Percentiles rank a stretch among this genome's conserved stretches.
Conservation (phyloP, 257 asterid genomes). For the Solanum sitiens region DNA sequence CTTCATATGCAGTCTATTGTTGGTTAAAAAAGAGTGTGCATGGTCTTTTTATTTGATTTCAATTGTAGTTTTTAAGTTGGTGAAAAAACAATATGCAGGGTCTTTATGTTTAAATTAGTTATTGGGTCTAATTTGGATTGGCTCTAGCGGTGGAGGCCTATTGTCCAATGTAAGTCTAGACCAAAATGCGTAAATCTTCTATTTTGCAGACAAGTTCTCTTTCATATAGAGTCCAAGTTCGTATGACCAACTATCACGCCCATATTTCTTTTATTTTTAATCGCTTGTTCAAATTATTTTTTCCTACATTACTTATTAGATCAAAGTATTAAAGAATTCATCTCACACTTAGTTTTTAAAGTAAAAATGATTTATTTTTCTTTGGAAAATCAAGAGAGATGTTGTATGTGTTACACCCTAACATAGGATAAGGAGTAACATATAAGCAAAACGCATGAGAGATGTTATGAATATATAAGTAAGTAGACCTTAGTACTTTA, state of each 20-base stretch:
- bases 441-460: too few relatives aligned
- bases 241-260: background rate
- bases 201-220: background rate
- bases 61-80: background rate
- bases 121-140: background rate
- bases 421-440: background rate
- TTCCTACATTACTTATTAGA: background rate
- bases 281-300: background rate
- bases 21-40: background rate
- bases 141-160: background rate
- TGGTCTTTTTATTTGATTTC: background rate
- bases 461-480: too few relatives aligned
- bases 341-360: background rate
- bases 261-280: background rate
- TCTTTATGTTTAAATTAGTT: background rate
- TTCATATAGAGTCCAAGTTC: background rate
- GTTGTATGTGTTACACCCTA: background rate
- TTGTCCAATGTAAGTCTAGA: background rate
- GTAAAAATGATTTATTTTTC: background rate
- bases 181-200: background rate
- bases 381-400: background rate
- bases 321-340: background rate
- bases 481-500: too few relatives aligned
- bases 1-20: background rate
- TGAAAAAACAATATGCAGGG: background rate